Conservation (phyloP, 2,329 filamentous ascomycete genomes). For the Botrytis aclada region DNA sequence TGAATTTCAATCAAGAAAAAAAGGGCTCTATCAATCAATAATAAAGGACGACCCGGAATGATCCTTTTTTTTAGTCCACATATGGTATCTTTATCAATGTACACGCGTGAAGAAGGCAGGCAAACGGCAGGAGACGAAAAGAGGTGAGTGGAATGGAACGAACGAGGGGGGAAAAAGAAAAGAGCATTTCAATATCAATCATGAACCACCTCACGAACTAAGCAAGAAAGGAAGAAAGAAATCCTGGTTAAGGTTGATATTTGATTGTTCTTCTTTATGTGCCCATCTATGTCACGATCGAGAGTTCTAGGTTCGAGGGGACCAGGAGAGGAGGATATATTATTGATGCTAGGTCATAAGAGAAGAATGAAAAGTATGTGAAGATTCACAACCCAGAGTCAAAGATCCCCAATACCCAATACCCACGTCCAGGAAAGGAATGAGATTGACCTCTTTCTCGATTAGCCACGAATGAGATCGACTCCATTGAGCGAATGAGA, state of each 20-base stretch:
- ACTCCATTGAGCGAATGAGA: neutral
- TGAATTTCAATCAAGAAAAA: neutral
- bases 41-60: neutral
- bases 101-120: neutral
- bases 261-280: neutral
- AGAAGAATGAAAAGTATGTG: neutral
- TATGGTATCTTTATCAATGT: neutral
- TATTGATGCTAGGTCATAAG: too few species aligned
- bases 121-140: neutral
- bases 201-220: neutral
- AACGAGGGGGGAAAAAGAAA: neutral
- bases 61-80: neutral
- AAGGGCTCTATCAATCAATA: neutral
- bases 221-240: neutral
- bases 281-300: neutral
- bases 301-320: too few species aligned
- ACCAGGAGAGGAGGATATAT: too few species aligned
- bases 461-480: neutral
- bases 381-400: neutral
- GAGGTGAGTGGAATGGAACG: neutral
- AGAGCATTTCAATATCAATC: neutral
- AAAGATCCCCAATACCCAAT: neutral
- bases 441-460: neutral
- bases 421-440: neutral
- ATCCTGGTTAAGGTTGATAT: neutral